Conservation (phyloP, 257 asterid species). For the Solanum sitiens region DNA sequence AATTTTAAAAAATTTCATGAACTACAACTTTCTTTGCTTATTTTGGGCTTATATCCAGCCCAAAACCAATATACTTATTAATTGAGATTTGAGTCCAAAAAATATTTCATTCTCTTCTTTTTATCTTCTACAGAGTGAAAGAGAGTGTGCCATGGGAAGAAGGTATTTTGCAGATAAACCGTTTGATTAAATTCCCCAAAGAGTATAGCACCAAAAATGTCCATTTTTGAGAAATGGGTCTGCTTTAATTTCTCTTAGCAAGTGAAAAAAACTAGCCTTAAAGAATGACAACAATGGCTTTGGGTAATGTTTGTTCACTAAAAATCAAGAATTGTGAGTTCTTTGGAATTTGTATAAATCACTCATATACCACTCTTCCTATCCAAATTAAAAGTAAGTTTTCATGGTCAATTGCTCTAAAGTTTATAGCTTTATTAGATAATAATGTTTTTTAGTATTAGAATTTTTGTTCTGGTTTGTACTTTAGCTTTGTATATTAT, state of each 20-base stretch:
- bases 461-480: background rate
- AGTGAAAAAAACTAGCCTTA: background rate
- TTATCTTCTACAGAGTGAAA: too few species aligned
- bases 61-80: background rate
- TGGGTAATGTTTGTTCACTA: slow-evolving; percentile 15
- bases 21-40: background rate
- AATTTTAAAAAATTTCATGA: too few species aligned
- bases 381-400: slow-evolving; percentile 28
- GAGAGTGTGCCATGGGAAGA: background rate
- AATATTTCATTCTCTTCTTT: too few species aligned
- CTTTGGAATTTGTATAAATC: slow-evolving; percentile 29
- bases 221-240: background rate
- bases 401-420: background rate
- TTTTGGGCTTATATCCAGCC: background rate
- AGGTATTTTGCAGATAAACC: background rate
- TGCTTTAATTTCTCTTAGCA: background rate
- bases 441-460: background rate
- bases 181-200: slow-evolving; percentile 39
- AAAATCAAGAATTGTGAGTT: slow-evolving; percentile 30
- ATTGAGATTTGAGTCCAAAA: background rate
- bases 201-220: background rate
- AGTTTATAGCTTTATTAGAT: background rate
- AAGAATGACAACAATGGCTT: slow-evolving; percentile 18
- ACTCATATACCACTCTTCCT: slow-evolving; percentile 13
- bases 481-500: background rate